These are phyloP conservation scores for Klebsormidium nitens DNA, from an alignment of 139 green algal species.

Conservation along the genomic window DNA sequence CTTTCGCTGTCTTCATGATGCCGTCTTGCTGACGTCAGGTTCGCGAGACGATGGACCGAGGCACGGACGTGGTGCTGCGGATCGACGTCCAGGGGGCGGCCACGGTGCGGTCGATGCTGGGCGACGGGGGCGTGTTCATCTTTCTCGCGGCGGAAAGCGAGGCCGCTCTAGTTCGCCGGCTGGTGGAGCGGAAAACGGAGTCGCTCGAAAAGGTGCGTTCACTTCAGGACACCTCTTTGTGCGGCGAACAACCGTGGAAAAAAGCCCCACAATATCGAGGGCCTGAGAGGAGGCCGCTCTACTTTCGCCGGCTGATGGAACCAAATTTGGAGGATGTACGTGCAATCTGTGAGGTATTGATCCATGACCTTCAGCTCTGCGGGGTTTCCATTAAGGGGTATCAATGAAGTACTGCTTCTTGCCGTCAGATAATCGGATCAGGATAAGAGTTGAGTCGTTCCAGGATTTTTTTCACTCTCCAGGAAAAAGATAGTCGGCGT, in stretches of 20 bases:
- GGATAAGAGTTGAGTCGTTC: too few species aligned
- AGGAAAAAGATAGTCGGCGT: too few species aligned
- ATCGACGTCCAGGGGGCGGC: slow-evolving; percentile 89
- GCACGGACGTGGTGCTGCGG: slow-evolving; percentile 83
- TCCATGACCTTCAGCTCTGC: too few species aligned
- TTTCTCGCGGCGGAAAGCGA: slow-evolving; percentile 83
- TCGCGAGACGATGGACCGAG: slow-evolving; percentile 52
- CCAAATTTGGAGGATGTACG: too few species aligned
- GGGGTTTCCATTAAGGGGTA: too few species aligned
- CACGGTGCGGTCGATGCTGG: slow-evolving; percentile 61
- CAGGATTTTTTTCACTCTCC: too few species aligned
- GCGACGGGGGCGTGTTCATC: slow-evolving; percentile 73
- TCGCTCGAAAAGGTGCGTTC: slow-evolving; percentile 43
- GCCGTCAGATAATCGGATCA: too few species aligned
- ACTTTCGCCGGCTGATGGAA: too few species aligned
- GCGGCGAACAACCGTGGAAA: neutral
- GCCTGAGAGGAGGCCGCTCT: too few species aligned
- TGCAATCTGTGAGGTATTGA: too few species aligned
- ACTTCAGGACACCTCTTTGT: neutral
- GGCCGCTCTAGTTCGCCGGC: slow-evolving; percentile 62
- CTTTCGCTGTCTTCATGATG: too few species aligned
- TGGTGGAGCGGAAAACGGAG: slow-evolving; percentile 84
- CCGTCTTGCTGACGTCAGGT: slow-evolving; percentile 26
- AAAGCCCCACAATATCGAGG: neutral
- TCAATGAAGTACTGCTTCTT: too few species aligned